Evolutionary conservation across 495 filamentous ascomycete species (phyloP).

Genomic region (Peziza echinospora): DNA sequence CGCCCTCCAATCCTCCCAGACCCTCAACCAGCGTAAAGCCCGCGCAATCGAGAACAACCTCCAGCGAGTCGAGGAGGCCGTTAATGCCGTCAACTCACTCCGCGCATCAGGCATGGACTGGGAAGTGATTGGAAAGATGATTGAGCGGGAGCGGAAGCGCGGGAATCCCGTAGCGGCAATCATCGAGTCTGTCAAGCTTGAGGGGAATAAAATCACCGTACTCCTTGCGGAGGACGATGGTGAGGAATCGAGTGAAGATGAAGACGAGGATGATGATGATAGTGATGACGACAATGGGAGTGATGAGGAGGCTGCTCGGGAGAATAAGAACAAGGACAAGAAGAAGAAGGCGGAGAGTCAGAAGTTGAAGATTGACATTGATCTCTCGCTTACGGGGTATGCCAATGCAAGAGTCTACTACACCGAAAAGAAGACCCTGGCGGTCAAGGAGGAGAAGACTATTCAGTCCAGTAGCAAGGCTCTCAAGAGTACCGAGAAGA

Average conservation of each 20-base stretch:
- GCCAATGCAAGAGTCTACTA: constrained; percentile 83
- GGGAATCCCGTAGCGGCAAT: constrained; percentile 70
- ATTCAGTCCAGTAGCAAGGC: constrained; percentile 61
- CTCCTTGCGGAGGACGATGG: constrained; percentile 49
- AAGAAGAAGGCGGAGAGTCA: constrained; percentile 24
- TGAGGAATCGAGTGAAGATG: constrained; percentile 31
- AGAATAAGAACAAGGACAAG: constrained; percentile 18
- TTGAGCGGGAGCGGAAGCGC: constrained; percentile 61
- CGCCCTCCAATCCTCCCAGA: constrained; percentile 55
- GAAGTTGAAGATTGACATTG: constrained; percentile 53
- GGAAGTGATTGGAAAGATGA: constrained; percentile 67
- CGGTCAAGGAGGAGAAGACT: constrained; percentile 70
- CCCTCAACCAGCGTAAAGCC: constrained; percentile 70
- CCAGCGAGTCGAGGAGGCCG: constrained; percentile 74
- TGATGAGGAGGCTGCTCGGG: constrained; percentile 5
- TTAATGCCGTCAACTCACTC: constrained; percentile 70
- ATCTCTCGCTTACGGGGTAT: constrained; percentile 61
- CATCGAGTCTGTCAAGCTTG: constrained; percentile 67
- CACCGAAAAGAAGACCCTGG: constrained; percentile 62
- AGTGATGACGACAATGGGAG: constrained; percentile 30
- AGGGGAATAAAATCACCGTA: constrained; percentile 73
- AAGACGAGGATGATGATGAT: constrained; percentile 32
- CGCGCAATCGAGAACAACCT: constrained; percentile 73
- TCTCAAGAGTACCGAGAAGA: constrained; percentile 70
- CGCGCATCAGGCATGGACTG: constrained; percentile 92